Percentiles rank a stretch among this genome's conserved stretches.
phyloP scores from a whole-genome alignment of 75 land plant species.

The Cunninghamia lanceolata region DNA sequence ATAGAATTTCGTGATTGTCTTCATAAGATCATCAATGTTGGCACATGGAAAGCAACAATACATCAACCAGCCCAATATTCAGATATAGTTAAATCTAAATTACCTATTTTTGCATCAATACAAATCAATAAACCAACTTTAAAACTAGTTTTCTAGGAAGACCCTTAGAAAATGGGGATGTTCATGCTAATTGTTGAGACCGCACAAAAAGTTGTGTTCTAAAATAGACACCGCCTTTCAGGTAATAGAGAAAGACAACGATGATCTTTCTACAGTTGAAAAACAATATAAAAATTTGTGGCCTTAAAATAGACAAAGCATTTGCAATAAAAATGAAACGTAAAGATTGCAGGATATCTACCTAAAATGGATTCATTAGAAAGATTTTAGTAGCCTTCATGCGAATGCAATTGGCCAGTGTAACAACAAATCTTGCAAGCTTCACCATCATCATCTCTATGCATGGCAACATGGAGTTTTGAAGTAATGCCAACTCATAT shows the following conservation, averaged over 20 bases:
- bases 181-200: background rate
- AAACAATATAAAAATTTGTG: too few relatives aligned
- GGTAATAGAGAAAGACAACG: background rate
- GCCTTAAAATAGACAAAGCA: too few relatives aligned
- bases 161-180: slow-evolving; percentile 9
- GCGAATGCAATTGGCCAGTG: too few relatives aligned
- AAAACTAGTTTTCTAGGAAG: slow-evolving; percentile 8
- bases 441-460: too few relatives aligned
- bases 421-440: too few relatives aligned
- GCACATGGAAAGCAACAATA: slow-evolving; percentile 47
- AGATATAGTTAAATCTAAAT: slow-evolving; percentile 1
- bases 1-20: slow-evolving; percentile 81
- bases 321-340: too few relatives aligned
- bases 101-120: background rate
- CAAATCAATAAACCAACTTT: slow-evolving; percentile 1
- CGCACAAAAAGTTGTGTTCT: slow-evolving; percentile 5
- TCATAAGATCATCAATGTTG: slow-evolving; percentile 56
- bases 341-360: too few relatives aligned
- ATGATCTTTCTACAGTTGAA: too few relatives aligned
- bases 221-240: background rate
- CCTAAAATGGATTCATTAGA: too few relatives aligned
- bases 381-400: too few relatives aligned
- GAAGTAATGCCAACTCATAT: too few relatives aligned
- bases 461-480: too few relatives aligned
- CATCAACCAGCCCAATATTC: slow-evolving; percentile 1